These are phyloP conservation scores for Boletus sensibilis DNA, from an alignment of 768 basidiomycete genomes.

Conservation along the genomic window DNA sequence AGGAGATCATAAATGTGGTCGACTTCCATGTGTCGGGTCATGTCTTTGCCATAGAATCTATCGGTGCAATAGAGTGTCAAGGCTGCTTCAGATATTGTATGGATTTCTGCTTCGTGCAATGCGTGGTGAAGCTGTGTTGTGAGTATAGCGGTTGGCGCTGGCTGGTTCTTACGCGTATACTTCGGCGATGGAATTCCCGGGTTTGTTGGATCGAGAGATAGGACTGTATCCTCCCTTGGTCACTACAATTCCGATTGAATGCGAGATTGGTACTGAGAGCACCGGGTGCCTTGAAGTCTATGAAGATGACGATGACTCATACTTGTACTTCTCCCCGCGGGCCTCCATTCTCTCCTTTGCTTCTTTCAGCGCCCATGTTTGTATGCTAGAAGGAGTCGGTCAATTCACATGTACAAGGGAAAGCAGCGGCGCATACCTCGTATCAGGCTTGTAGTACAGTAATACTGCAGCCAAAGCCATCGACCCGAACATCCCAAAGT, in stretches of 20 bases:
- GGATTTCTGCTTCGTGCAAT: not conserved
- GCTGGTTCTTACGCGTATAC: not conserved
- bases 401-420: constrained; percentile 1
- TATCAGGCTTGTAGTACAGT: constrained; percentile 91
- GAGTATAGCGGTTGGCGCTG: not conserved
- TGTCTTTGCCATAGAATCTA: not conserved
- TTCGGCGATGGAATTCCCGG: not conserved
- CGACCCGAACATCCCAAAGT: constrained; percentile 86
- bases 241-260: not conserved
- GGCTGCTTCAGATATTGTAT: not conserved
- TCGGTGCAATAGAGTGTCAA: not conserved
- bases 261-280: constrained; percentile 5
- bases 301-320: constrained; percentile 63
- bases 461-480: constrained; percentile 75
- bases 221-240: not conserved
- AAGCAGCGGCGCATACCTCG: constrained; percentile 55
- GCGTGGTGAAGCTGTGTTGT: not conserved
- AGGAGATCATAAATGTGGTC: not conserved
- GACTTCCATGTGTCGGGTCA: not conserved
- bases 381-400: constrained; percentile 55
- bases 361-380: constrained; percentile 89
- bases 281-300: constrained; percentile 16
- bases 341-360: constrained; percentile 90
- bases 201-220: not conserved
- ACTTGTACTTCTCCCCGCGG: constrained; percentile 86